A percentile compares a stretch with the other conserved stretches of the same genome.
Conservation (phyloP, 1,139 yeast genomes). For the Lodderomyces beijingensis region DNA sequence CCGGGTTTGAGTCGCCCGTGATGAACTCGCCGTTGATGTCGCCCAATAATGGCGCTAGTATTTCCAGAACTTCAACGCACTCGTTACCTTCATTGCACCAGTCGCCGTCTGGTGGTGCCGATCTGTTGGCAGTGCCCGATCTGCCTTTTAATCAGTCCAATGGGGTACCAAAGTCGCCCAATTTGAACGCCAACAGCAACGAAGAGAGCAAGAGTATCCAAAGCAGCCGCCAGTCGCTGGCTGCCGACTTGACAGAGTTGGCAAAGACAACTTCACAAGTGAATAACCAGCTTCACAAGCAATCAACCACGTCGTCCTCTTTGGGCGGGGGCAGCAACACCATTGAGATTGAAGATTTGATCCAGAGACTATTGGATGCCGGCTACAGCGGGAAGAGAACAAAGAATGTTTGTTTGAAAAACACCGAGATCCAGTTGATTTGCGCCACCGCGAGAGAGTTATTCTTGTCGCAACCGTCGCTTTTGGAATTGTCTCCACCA, state of each 20-base stretch:
- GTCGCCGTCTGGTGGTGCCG: slow-evolving; percentile 1
- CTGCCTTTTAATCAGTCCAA: neutral
- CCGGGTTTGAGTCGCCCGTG: slow-evolving; percentile 10
- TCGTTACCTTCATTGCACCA: slow-evolving; percentile 18
- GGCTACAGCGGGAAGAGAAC: slow-evolving; percentile 94
- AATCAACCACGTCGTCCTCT: slow-evolving; percentile 12
- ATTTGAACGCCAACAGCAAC: slow-evolving; percentile 4
- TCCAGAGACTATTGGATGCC: slow-evolving; percentile 86
- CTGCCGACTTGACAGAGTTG: slow-evolving; percentile 10
- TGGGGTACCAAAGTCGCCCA: slow-evolving; percentile 7
- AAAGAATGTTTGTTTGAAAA: slow-evolving; percentile 81
- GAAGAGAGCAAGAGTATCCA: slow-evolving; percentile 11
- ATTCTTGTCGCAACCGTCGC: slow-evolving; percentile 81
- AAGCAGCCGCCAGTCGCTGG: slow-evolving; percentile 11
- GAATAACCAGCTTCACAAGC: slow-evolving; percentile 10
- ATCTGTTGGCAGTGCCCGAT: slow-evolving; percentile 1
- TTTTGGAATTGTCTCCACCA: slow-evolving; percentile 87
- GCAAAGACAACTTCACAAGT: slow-evolving; percentile 7
- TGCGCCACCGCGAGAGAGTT: slow-evolving; percentile 88
- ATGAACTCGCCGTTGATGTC: slow-evolving; percentile 8
- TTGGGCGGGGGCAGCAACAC: slow-evolving; percentile 23
- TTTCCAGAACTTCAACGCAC: slow-evolving; percentile 34
- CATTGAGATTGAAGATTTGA: slow-evolving; percentile 80
- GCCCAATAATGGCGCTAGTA: slow-evolving; percentile 10
- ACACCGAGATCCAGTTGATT: slow-evolving; percentile 77